phyloP scores from a whole-genome alignment of 2,329 filamentous ascomycete genomes.

The Westerdykella aurantiaca region DNA sequence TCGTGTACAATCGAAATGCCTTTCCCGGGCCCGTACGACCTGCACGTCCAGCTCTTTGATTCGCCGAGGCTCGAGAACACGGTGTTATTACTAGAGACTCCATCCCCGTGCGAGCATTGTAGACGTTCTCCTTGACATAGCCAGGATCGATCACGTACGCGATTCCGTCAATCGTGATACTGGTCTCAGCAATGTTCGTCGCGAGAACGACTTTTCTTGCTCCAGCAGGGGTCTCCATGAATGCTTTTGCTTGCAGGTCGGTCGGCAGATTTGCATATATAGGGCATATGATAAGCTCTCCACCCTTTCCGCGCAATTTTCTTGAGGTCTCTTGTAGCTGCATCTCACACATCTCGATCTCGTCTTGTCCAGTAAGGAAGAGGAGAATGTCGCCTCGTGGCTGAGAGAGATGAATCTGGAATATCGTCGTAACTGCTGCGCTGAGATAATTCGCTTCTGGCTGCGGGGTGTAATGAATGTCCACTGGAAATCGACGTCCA shows the following conservation, averaged over 20 bases:
- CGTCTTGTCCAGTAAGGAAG: conserved; percentile 92
- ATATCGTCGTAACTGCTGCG: conserved; percentile 85
- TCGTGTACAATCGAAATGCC: conserved; percentile 89
- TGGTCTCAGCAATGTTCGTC: conserved; percentile 96
- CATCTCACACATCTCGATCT: conserved; percentile 83
- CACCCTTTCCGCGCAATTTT: conserved; percentile 78
- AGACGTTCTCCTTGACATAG: conserved; percentile 92
- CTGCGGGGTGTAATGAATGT: conserved; percentile 83
- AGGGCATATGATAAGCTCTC: conserved; percentile 82
- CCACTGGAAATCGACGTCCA: conserved; percentile 80
- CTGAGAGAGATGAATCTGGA: conserved; percentile 89
- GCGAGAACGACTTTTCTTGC: conserved; percentile 88
- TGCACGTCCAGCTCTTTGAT: conserved; percentile 86
- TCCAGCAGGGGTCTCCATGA: conserved; percentile 81
- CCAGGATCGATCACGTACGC: conserved; percentile 94
- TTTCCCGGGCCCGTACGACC: conserved; percentile 89
- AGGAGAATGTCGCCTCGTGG: conserved; percentile 81
- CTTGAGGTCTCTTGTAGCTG: conserved; percentile 78
- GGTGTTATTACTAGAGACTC: conserved; percentile 86
- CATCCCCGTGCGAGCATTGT: conserved; percentile 88
- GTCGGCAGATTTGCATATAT: conserved; percentile 93
- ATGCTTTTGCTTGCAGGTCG: conserved; percentile 87
- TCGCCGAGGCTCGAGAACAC: conserved; percentile 84
- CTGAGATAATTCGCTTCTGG: conserved; percentile 92
- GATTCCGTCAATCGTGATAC: conserved; percentile 91